Percentiles rank a stretch among this genome's conserved stretches.
These are phyloP conservation scores for Sarcocystis neurona DNA, from an alignment of 169 alveolate species.

Conservation along the genomic window DNA sequence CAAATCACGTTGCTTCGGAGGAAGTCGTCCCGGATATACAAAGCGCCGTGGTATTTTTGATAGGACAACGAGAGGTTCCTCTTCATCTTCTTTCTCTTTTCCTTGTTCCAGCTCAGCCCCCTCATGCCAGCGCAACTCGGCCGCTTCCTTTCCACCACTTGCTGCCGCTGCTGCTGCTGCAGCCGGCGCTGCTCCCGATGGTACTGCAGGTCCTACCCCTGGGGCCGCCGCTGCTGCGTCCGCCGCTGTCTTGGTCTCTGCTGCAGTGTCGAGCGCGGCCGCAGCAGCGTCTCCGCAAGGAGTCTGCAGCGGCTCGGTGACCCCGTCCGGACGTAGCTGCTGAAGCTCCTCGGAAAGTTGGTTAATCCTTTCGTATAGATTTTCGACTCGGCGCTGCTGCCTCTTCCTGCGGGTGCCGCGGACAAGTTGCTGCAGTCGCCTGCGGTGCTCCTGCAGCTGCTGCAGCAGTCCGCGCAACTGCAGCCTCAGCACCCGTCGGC, in stretches of 20 bases:
- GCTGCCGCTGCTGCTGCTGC: background rate
- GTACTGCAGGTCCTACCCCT: background rate
- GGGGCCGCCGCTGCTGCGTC: background rate
- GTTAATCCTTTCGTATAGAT: background rate
- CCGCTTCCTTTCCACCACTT: background rate
- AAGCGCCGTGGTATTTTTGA: background rate
- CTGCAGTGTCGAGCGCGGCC: constrained; percentile 18
- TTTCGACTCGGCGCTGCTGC: background rate
- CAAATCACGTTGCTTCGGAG: background rate
- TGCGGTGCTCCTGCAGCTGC: background rate
- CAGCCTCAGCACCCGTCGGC: constrained; percentile 32
- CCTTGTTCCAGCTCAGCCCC: too few relatives aligned
- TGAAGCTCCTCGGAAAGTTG: background rate
- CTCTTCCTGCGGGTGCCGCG: background rate
- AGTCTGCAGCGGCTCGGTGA: background rate
- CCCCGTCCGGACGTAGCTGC: background rate
- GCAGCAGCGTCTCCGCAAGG: background rate
- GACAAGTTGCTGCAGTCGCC: background rate
- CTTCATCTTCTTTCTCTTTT: too few relatives aligned
- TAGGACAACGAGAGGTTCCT: background rate
- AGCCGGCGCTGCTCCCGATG: background rate
- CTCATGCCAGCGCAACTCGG: background rate
- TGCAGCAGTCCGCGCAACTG: constrained; percentile 21
- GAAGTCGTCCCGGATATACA: background rate
- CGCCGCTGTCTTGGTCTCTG: background rate